Conservation (phyloP, 73 alveolate genomes). For the Strombidium stylifer region DNA sequence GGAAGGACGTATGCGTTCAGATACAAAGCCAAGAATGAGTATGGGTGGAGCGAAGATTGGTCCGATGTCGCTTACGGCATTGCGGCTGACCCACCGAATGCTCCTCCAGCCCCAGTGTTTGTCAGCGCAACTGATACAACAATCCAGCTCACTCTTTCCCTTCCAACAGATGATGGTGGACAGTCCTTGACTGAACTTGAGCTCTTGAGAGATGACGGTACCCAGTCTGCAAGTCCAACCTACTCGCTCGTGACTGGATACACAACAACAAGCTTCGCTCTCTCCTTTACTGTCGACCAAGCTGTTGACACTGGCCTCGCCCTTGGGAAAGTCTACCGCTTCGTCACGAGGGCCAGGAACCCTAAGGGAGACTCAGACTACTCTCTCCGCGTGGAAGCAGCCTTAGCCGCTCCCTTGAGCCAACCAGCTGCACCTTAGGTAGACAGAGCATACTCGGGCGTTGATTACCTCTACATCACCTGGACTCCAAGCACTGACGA, state of each 20-base stretch:
- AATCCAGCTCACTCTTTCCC: slow-evolving; percentile 20
- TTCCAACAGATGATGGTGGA: slow-evolving; percentile 48
- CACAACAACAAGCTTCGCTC: not conserved
- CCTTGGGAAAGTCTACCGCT: slow-evolving; percentile 21
- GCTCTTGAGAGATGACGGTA: no score
- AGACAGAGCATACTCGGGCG: slow-evolving; percentile 12
- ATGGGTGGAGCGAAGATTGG: slow-evolving; percentile 23
- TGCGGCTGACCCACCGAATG: slow-evolving; percentile 31
- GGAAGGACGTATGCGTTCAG: slow-evolving; percentile 25
- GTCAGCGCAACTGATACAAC: slow-evolving; percentile 21
- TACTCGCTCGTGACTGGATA: no score
- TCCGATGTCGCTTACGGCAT: not conserved
- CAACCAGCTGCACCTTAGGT: slow-evolving; percentile 20
- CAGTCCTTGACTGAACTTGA: slow-evolving; percentile 2
- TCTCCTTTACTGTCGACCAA: slow-evolving; percentile 15
- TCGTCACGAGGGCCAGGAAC: slow-evolving; percentile 17
- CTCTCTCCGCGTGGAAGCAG: slow-evolving; percentile 13
- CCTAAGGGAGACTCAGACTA: slow-evolving; percentile 32
- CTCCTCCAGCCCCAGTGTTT: slow-evolving; percentile 15
- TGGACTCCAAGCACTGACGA: slow-evolving; percentile 44
- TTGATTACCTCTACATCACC: slow-evolving; percentile 1
- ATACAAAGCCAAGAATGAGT: slow-evolving; percentile 29
- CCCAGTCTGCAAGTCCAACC: no score
- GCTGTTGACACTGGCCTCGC: not conserved
- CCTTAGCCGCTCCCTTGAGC: not conserved